Base-by-base conservation (phyloP, 371 early-diverging fungal species). In the Syncephalastrum racemosum region DNA sequence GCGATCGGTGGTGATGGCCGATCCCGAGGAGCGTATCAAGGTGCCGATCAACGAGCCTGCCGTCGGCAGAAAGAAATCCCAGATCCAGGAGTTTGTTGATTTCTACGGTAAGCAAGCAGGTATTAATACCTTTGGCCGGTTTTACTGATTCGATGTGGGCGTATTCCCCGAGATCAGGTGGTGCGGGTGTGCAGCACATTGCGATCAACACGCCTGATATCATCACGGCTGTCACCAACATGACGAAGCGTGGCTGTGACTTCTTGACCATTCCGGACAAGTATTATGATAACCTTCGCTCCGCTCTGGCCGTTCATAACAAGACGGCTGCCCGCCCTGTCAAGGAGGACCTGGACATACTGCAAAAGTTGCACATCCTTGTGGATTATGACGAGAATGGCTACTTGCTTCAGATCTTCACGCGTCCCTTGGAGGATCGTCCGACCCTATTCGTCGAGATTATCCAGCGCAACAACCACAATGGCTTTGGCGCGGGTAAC, bases 31-130 rank as follows among this genome's bases (percentile, higher is more conserved):
- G 62, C 78, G 67, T 46, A 88, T 98, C 81, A 96, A 97, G 83
- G 92, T 97, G 85, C 97, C 97, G 56, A 93, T 98, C 77, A 97
- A 97, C 71, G 98, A 98, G 79, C 98, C 98, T 8, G 98, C 97
- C n/a, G 47, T 74, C 27, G 98, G 98, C 16, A 83, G 86, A 69
- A 93, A 91, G 77, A 96, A 95, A 80, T 90, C 91, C 23, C 97
- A 98, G 82, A 96, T 97, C 62, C 93, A 97, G 66, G 98, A 98
- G 76, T 98, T 89, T 74, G 94, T 96, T 52, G 96, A 96, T 63
- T 97, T 89, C 75, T 93, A 95, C 66, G 97, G 91, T 69, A 65
- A 59, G 54, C 40, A 19, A 5, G 36, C 42, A 50, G 10, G 7
- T 18, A 24, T 40, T 8, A 6, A 25, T 22, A 20, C 42, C 20